These are phyloP conservation scores for Paraconiothyrium sp. DNA, from an alignment of 2,329 filamentous ascomycete species.

Conservation along the genomic window DNA sequence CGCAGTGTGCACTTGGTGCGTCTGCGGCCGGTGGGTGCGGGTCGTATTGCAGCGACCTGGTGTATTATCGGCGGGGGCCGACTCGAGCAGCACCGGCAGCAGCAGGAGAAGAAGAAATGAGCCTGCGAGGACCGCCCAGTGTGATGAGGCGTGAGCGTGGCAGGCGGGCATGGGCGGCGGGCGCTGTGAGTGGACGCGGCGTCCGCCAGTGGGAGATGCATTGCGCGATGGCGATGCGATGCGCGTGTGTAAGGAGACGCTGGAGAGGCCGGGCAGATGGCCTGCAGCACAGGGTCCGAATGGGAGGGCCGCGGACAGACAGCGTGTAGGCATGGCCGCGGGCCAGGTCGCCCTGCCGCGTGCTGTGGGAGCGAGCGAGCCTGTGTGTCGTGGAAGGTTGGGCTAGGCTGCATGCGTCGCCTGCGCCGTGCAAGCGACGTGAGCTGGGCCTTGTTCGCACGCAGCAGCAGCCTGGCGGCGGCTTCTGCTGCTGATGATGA, in stretches of 20 bases:
- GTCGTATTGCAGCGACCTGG: not conserved
- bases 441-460: not conserved
- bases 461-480: not conserved
- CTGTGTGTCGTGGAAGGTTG: not conserved
- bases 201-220: slow-evolving; percentile 14
- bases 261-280: not conserved
- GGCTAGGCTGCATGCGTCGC: slow-evolving; percentile 21
- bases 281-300: slow-evolving; percentile 5
- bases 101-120: not conserved
- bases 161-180: slow-evolving; percentile 3
- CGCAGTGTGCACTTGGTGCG: not conserved
- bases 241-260: too few species aligned
- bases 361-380: slow-evolving; percentile 8
- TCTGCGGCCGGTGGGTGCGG: not conserved
- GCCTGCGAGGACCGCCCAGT: not conserved
- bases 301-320: not conserved
- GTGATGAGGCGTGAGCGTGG: slow-evolving; percentile 4
- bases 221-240: not conserved
- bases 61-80: slow-evolving; percentile 1
- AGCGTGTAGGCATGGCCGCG: not conserved
- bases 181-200: slow-evolving; percentile 20
- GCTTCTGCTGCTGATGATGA: not conserved
- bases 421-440: slow-evolving; percentile 4
- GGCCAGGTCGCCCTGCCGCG: not conserved
- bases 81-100: not conserved